Base-by-base conservation (phyloP, 2,329 filamentous ascomycete species). In the Madurella mycetomatis region DNA sequence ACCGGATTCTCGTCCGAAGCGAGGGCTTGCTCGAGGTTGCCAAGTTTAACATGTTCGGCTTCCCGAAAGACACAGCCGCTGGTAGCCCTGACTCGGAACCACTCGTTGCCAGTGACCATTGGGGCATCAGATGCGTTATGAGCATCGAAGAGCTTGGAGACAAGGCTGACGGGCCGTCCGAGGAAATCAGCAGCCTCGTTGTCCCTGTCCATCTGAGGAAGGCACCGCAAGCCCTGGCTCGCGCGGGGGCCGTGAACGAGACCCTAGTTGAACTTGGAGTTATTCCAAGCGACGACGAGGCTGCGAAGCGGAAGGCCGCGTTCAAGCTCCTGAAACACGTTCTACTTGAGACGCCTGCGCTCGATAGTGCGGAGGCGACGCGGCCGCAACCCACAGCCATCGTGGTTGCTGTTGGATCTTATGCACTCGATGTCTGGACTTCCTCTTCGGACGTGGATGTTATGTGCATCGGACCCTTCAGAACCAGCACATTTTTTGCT, bases 391-490 rank as follows among this genome's bases (percentile, higher is more conserved):
- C 59, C 2, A 65, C 75, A 1, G 69, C 86, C 39, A 70, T 83
- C 1, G 63, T 87, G 8, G 73, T 82, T 5, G 76, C 84, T 0
- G 82, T 87, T n/a, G 85, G 85, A 0, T 87, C 85, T 0, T 86
- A 84, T 62, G 81, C 79, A 2, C 70, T 88, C 2, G 80, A 79
- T 9, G 78, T 84, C 2, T 87, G 84, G 82, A 82, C 79, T 1
- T 62, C 71, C 1, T 65, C 74, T 0, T 87, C 84, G 1, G 83
- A 87, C 60, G 75, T 88, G 7, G 83, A 88, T 67, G 84, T 83
- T 61, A 73, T 88, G 5, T 86, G 79, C 60, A 80, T 88, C 57
- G 83, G 84, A 1, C 75, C 78, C 18, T 81, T 85, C 53, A 82
- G 82, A 62, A 70, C 82, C 1, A 76, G 73, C 55, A 81, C 77